These are phyloP conservation scores for Diaporthe destruens DNA, from an alignment of 2,329 filamentous ascomycete species.

Conservation along the genomic window DNA sequence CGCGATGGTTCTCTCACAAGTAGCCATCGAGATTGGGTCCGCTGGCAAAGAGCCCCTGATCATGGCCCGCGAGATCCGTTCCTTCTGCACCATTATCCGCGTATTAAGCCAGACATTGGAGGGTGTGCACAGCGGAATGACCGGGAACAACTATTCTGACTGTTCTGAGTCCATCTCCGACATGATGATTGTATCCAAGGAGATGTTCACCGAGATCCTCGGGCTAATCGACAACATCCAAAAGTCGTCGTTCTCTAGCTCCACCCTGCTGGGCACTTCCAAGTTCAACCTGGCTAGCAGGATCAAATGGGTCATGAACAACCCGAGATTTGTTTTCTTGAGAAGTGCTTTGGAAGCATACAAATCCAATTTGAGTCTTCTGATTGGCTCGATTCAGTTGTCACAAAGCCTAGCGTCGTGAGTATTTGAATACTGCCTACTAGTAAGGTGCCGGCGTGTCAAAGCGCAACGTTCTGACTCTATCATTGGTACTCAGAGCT, in stretches of 20 bases:
- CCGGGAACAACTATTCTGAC: background rate
- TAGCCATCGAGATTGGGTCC: background rate
- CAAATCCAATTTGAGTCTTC: background rate
- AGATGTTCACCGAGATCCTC: background rate
- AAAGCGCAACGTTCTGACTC: background rate
- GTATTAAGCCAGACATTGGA: background rate
- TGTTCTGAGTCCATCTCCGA: background rate
- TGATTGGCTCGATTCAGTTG: background rate
- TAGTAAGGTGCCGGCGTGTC: background rate
- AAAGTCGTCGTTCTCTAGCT: background rate
- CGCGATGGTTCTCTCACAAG: background rate
- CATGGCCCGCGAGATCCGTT: constrained; percentile 4
- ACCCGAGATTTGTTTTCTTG: background rate
- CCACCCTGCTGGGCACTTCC: background rate
- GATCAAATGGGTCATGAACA: constrained; percentile 17
- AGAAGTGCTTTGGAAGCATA: constrained; percentile 9
- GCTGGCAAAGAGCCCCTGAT: background rate
- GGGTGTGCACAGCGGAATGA: background rate
- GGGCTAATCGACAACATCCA: background rate
- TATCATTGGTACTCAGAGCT: background rate
- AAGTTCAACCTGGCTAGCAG: background rate
- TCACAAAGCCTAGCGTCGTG: background rate
- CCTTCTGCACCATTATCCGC: background rate
- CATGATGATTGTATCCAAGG: background rate
- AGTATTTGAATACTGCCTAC: background rate